phyloP scores from a whole-genome alignment of 1,139 yeast species.

The Candida sanyaensis region DNA sequence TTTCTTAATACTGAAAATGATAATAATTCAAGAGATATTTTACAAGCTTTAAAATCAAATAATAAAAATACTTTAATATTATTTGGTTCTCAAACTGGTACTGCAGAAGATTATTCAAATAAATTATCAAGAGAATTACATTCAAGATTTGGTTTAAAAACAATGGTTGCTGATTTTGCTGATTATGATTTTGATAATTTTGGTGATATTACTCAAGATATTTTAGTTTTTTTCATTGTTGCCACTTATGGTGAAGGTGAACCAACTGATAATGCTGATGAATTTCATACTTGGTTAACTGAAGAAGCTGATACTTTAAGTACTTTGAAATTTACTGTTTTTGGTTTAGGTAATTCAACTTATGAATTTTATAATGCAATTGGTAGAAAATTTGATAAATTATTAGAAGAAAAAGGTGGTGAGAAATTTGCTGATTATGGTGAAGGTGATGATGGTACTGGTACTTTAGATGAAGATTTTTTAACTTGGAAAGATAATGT shows the following conservation, averaged over 20 bases:
- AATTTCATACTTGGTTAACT: conserved; percentile 63
- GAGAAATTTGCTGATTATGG: conserved; percentile 72
- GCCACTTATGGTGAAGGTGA: conserved; percentile 99
- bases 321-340: conserved; percentile 69
- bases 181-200: conserved; percentile 81
- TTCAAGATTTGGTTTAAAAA: conserved; percentile 76
- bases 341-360: conserved; percentile 92
- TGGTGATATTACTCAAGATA: conserved; percentile 50
- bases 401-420: conserved; percentile 67
- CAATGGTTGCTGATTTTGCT: conserved; percentile 87
- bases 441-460: conserved; percentile 93
- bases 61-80: conserved; percentile 79
- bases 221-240: conserved; percentile 69
- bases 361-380: conserved; percentile 89
- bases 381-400: conserved; percentile 57
- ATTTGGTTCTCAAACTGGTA: conserved; percentile 97
- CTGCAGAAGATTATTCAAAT: conserved; percentile 97
- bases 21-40: conserved; percentile 57
- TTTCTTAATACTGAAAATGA: conserved; percentile 35
- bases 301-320: conserved; percentile 62
- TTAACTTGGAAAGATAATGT: conserved; percentile 87
- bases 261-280: conserved; percentile 90
- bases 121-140: conserved; percentile 87
- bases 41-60: conserved; percentile 60
- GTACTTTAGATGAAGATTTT: conserved; percentile 94